These are phyloP conservation scores for Adansonia gregorii DNA, from an alignment of 441 rosid genomes.

Conservation along the genomic window DNA sequence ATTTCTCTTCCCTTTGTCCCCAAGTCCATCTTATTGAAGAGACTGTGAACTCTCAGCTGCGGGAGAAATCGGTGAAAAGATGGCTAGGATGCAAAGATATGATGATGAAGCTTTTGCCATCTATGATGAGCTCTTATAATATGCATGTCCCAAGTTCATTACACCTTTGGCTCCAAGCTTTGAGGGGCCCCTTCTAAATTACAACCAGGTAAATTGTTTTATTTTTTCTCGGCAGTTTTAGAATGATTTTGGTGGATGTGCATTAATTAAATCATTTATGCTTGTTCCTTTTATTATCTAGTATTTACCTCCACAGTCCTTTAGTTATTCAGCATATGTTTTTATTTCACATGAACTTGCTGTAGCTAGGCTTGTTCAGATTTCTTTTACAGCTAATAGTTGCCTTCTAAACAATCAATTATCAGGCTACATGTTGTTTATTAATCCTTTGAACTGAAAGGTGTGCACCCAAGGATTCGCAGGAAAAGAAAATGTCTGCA, in stretches of 20 bases:
- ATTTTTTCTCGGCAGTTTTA: neutral
- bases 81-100: constrained; percentile 85
- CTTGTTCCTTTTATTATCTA: neutral
- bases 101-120: constrained; percentile 87
- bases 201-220: constrained; percentile 68
- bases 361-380: neutral
- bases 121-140: constrained; percentile 94
- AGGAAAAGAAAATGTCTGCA: neutral
- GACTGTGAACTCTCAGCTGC: constrained; percentile 77
- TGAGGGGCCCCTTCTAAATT: constrained; percentile 88
- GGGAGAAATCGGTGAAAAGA: constrained; percentile 97
- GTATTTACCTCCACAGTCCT: neutral
- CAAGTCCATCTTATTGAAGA: constrained; percentile 85
- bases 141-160: constrained; percentile 98
- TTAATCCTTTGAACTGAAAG: neutral
- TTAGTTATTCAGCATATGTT: neutral
- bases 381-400: neutral
- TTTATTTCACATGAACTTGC: neutral
- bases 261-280: neutral
- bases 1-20: constrained; percentile 88
- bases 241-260: constrained; percentile 12
- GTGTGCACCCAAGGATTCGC: neutral
- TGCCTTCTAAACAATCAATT: neutral
- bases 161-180: constrained; percentile 94
- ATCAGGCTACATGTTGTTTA: neutral